Evolutionary conservation across 768 basidiomycete genomes (phyloP).

Genomic region (Mycena filopes): DNA sequence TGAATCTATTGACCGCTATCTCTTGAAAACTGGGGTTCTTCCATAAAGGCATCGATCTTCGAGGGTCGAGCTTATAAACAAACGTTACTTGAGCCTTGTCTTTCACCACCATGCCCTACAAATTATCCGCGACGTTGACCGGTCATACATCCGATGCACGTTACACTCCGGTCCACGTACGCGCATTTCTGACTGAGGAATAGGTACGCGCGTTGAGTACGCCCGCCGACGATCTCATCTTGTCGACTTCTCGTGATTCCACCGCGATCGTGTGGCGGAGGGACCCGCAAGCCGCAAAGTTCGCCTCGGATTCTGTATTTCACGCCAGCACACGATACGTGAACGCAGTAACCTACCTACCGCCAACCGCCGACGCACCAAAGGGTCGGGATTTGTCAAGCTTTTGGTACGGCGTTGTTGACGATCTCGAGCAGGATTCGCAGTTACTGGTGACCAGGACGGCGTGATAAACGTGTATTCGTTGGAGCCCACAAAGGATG

Average conservation of each 20-base stretch:
- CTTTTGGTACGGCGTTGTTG: constrained; percentile 27
- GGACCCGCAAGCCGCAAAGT: constrained; percentile 56
- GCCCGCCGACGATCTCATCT: constrained; percentile 78
- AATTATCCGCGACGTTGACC: constrained; percentile 76
- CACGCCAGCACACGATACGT: constrained; percentile 79
- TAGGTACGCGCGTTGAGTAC: constrained; percentile 88
- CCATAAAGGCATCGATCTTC: constrained; percentile 21
- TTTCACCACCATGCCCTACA: constrained; percentile 68
- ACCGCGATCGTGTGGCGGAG: constrained; percentile 90
- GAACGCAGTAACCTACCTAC: constrained; percentile 83
- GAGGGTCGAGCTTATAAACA: constrained; percentile 25
- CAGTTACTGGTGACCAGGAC: constrained; percentile 91
- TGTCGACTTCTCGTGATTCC: constrained; percentile 93
- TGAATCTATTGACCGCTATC: constrained; percentile 16
- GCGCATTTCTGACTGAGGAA: constrained; percentile 35
- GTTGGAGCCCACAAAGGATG: constrained; percentile 64
- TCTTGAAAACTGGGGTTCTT: constrained; percentile 23
- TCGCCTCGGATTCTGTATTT: constrained; percentile 64
- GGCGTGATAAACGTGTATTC: constrained; percentile 87
- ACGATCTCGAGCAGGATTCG: constrained; percentile 68
- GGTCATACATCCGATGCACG: constrained; percentile 82
- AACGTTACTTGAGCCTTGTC: constrained; percentile 12
- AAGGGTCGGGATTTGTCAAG: constrained; percentile 53
- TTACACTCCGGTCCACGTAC: constrained; percentile 34
- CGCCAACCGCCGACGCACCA: constrained; percentile 73